A percentile compares a stretch with the other conserved stretches of the same genome.
These are phyloP conservation scores for Houttuynia cordata DNA, from an alignment of 164 flowering plant species.

Conservation along the genomic window DNA sequence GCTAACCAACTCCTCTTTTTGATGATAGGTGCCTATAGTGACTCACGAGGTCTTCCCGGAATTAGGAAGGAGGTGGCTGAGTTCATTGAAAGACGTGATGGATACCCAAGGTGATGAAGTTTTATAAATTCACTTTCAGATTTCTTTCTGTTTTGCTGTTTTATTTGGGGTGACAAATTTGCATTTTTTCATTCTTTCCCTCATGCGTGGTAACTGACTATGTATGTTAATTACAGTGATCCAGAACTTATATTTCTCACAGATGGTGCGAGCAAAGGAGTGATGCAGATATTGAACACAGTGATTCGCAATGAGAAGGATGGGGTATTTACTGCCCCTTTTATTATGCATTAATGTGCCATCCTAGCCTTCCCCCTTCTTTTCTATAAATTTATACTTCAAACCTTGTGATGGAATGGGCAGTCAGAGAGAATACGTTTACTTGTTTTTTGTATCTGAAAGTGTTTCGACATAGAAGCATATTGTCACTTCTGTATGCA, in stretches of 20 bases:
- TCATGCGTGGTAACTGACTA: conserved; percentile 12
- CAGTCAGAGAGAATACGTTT: too few species aligned
- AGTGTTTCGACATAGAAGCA: too few species aligned
- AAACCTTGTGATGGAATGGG: too few species aligned
- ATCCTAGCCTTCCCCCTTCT: background rate
- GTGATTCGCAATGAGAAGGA: conserved; percentile 63
- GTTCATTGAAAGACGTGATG: conserved; percentile 92
- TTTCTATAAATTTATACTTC: too few species aligned
- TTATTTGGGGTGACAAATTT: background rate
- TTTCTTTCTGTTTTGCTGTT: too few species aligned
- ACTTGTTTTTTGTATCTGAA: too few species aligned
- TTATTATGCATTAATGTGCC: background rate
- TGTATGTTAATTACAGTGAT: conserved; percentile 39
- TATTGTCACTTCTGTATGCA: too few species aligned
- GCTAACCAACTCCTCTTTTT: conserved; percentile 1
- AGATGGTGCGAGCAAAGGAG: conserved; percentile 99
- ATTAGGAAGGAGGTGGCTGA: conserved; percentile 91
- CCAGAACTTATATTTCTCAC: conserved; percentile 97
- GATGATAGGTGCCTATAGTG: conserved; percentile 88
- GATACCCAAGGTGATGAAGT: conserved; percentile 77
- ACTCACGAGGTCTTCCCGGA: conserved; percentile 93
- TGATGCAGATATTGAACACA: conserved; percentile 77
- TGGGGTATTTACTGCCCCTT: conserved; percentile 48
- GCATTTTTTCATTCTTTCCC: background rate
- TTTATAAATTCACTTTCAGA: background rate